phyloP scores from a whole-genome alignment of 2,329 filamentous ascomycete genomes.

The Didymella pomorum region DNA sequence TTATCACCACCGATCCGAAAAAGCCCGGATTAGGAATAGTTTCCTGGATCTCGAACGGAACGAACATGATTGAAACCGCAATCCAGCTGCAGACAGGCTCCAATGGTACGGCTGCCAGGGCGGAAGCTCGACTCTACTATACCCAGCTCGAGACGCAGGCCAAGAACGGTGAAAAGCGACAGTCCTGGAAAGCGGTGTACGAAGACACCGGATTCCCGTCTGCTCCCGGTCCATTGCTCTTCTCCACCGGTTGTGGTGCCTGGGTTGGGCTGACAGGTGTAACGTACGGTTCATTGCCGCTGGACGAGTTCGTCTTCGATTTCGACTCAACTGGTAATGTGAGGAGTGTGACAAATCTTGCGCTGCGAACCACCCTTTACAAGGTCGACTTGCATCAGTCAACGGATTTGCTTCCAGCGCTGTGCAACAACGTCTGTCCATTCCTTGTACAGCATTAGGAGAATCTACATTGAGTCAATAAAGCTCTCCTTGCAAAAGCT shows the following conservation, averaged over 20 bases:
- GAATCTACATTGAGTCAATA: neutral
- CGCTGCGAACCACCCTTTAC: constrained; percentile 18
- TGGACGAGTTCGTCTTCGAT: constrained; percentile 39
- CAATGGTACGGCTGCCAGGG: neutral
- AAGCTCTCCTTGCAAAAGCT: neutral
- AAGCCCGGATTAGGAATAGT: constrained; percentile 42
- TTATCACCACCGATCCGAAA: constrained; percentile 34
- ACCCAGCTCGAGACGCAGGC: constrained; percentile 29
- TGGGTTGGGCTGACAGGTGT: constrained; percentile 36
- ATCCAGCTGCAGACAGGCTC: constrained; percentile 25
- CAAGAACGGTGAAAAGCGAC: constrained; percentile 21
- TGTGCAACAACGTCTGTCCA: constrained; percentile 2
- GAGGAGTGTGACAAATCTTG: constrained; percentile 34
- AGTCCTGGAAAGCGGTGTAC: constrained; percentile 34
- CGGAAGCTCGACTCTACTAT: constrained; percentile 34
- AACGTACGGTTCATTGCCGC: constrained; percentile 33
- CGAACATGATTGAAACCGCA: constrained; percentile 38
- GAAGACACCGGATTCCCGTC: constrained; percentile 31
- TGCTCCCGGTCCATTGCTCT: constrained; percentile 25
- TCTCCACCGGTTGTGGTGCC: constrained; percentile 32
- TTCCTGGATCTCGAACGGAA: constrained; percentile 44
- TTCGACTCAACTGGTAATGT: constrained; percentile 31
- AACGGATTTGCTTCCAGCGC: neutral
- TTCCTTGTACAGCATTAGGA: neutral
- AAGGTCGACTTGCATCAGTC: constrained; percentile 26